Evolutionary conservation across 371 early-diverging fungal species (phyloP).

Genomic region (Lichtheimia ramosa): DNA sequence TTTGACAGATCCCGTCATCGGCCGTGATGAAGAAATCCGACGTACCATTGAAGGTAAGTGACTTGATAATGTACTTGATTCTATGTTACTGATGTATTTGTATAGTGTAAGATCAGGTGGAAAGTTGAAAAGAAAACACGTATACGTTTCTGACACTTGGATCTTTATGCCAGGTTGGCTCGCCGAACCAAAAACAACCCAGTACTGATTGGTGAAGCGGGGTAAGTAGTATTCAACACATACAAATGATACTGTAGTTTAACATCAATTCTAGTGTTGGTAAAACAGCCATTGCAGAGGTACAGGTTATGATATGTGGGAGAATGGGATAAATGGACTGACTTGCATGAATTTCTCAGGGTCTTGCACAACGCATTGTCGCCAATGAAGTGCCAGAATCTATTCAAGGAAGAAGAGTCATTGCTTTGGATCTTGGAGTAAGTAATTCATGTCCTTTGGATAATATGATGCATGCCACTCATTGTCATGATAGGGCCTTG

Average conservation of each 20-base stretch:
- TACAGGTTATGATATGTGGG: slow-evolving; percentile 8
- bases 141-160: background rate
- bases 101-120: no score
- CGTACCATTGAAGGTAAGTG: slow-evolving; percentile 71
- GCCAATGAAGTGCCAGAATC: slow-evolving; percentile 81
- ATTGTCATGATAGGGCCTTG: slow-evolving; percentile 45
- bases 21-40: slow-evolving; percentile 76
- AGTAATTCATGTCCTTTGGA: slow-evolving; percentile 2
- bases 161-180: slow-evolving; percentile 36
- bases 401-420: slow-evolving; percentile 70
- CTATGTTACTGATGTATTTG: no score
- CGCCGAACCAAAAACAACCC: slow-evolving; percentile 92
- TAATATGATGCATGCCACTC: background rate
- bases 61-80: no score
- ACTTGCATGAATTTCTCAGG: slow-evolving; percentile 26
- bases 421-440: slow-evolving; percentile 79
- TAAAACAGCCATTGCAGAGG: slow-evolving; percentile 61
- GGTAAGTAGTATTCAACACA: slow-evolving; percentile 24
- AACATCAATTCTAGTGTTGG: slow-evolving; percentile 38
- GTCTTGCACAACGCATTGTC: slow-evolving; percentile 81
- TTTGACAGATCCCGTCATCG: slow-evolving; percentile 77
- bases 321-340: background rate
- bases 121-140: no score
- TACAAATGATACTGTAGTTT: no score
- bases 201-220: slow-evolving; percentile 84